Evolutionary conservation across 2,329 filamentous ascomycete species (phyloP).

Genomic region (Fusarium protoensiforme): DNA sequence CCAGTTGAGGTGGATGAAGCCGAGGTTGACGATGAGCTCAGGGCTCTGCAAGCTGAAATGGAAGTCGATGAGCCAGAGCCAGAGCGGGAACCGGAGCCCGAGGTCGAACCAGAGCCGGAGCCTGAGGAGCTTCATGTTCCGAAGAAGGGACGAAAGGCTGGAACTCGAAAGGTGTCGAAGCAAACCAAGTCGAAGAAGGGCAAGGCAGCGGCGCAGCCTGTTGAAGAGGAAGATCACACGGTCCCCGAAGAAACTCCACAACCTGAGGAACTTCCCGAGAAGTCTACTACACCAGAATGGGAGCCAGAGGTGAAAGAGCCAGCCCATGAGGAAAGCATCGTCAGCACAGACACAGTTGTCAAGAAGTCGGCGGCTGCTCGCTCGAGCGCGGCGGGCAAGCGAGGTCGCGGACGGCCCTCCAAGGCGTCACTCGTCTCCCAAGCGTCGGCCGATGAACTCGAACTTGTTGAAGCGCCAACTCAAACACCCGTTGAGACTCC

Average conservation of each 20-base stretch:
- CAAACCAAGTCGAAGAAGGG: constrained; percentile 60
- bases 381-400: constrained; percentile 32
- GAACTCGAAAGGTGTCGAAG: constrained; percentile 63
- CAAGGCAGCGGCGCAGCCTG: constrained; percentile 48
- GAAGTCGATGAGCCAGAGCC: constrained; percentile 45
- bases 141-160: constrained; percentile 66
- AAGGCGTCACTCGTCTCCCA: constrained; percentile 46
- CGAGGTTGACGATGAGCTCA: constrained; percentile 63
- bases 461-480: constrained; percentile 32
- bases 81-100: constrained; percentile 17
- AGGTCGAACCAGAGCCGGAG: not conserved
- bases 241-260: constrained; percentile 15
- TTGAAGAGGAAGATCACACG: constrained; percentile 30
- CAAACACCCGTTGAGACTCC: constrained; percentile 17
- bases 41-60: constrained; percentile 62
- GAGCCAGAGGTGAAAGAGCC: constrained; percentile 34
- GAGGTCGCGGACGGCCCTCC: constrained; percentile 44
- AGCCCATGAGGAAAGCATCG: constrained; percentile 53
- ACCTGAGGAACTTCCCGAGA: constrained; percentile 8
- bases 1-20: constrained; percentile 59
- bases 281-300: constrained; percentile 9
- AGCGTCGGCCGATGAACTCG: constrained; percentile 39
- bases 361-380: constrained; percentile 46
- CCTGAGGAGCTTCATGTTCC: constrained; percentile 56
- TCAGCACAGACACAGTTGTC: constrained; percentile 56